Evolutionary conservation across 257 asterid species (phyloP), one percentile per base, ranked within the genome.

Genomic region (Osmanthus fragrans): DNA sequence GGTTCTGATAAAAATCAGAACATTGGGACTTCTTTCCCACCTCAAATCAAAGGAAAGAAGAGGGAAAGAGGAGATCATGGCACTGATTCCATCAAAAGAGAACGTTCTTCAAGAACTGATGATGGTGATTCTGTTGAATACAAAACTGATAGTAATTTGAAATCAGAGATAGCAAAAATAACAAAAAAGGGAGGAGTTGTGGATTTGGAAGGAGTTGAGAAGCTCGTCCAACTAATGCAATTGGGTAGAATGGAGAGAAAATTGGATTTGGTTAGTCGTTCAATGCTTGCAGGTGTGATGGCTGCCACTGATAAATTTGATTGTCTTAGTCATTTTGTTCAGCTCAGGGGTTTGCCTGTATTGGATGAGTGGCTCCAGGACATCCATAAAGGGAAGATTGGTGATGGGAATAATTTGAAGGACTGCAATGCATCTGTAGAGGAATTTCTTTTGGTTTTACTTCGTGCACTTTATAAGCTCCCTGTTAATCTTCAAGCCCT

Each of bases 301-400:
- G 97, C 97, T 84, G 85, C 88, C 37, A 94, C 99, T 7, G 96
- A 92, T 23, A 90, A 85, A 82, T 85, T 80, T 39, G 99, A 92
- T 40, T 92, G 96, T 85, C 94, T 92, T 19, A 84, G 81, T 77
- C 87, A 84, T 74, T 94, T 94, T 84, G 88, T 94, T 76, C 92
- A 91, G 81, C 89, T 87, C 54, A 87, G 80, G 72, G 99, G 99
- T 45, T 84, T 94, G 25, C 83, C 89, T 76, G 88, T 94, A 37
- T 83, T 94, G 74, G 98, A 94, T 70, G 94, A 91, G 68, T 95
- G 99, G 99, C 96, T 95, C 32, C 98, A 95, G 89, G 98, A 95
- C 73, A 85, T 89, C 34, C 94, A 94, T 65, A 92, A 88, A 81
- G 94, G 90, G 77, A 89, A 89, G 83, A 54, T 89, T 82, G 88